These are phyloP conservation scores for Panellus pusillus DNA, from an alignment of 768 basidiomycete genomes.

Conservation along the genomic window DNA sequence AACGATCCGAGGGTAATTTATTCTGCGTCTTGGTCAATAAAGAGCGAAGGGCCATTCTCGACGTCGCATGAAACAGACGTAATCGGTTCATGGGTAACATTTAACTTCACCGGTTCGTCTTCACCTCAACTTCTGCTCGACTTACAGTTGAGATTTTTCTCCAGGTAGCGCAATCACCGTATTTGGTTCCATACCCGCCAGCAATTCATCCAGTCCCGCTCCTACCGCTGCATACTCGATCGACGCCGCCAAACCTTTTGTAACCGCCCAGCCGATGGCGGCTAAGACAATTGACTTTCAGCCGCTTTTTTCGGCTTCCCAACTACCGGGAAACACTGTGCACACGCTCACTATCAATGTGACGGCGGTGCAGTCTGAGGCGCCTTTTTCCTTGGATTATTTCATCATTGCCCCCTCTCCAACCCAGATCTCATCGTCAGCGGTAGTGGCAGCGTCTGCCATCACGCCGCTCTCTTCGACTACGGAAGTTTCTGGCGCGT, in stretches of 20 bases:
- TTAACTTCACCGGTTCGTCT: slow-evolving; percentile 40
- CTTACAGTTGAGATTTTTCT: neutral
- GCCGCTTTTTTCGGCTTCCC: slow-evolving; percentile 39
- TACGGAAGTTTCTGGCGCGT: neutral
- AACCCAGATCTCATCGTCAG: neutral
- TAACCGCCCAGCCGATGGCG: slow-evolving; percentile 39
- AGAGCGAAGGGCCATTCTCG: slow-evolving; percentile 20
- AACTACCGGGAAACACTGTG: slow-evolving; percentile 27
- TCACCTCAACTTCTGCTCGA: too few species aligned
- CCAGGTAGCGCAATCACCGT: slow-evolving; percentile 48
- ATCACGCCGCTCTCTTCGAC: neutral
- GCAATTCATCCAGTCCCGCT: slow-evolving; percentile 34
- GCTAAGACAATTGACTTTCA: slow-evolving; percentile 35
- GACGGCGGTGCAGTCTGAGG: slow-evolving; percentile 24
- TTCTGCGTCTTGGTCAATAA: slow-evolving; percentile 37
- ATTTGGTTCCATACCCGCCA: slow-evolving; percentile 44
- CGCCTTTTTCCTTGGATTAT: slow-evolving; percentile 42
- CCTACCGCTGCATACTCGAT: slow-evolving; percentile 42
- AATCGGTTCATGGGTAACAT: slow-evolving; percentile 31
- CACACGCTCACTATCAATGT: slow-evolving; percentile 44
- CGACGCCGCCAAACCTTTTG: slow-evolving; percentile 33
- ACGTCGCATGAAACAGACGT: slow-evolving; percentile 39
- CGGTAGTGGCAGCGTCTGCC: slow-evolving; percentile 4
- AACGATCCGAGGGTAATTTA: slow-evolving; percentile 39
- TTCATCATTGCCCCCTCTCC: slow-evolving; percentile 37